Evolutionary conservation across 306 rosid species (phyloP).

Genomic region (Cyamopsis tetragonoloba): DNA sequence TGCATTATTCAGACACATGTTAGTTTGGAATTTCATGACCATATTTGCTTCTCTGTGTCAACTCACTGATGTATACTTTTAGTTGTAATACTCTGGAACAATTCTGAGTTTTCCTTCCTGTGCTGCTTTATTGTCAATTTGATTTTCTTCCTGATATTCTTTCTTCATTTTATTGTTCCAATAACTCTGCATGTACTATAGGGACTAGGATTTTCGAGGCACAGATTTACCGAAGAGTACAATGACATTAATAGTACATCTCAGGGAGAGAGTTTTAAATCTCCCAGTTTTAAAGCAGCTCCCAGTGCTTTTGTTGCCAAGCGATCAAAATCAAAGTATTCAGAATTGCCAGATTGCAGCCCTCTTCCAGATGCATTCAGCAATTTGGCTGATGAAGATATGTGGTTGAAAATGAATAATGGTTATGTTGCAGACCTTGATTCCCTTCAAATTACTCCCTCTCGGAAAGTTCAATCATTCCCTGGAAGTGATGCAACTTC

Average conservation of each 20-base stretch:
- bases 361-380: constrained; percentile 78
- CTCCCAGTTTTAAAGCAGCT: constrained; percentile 69
- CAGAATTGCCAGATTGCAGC: constrained; percentile 56
- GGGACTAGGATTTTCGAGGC: constrained; percentile 52
- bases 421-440: constrained; percentile 84
- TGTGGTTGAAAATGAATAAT: constrained; percentile 89
- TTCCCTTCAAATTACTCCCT: constrained; percentile 73
- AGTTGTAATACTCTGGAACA: no score
- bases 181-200: constrained; percentile 16
- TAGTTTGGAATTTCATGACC: neutral
- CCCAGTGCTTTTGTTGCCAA: constrained; percentile 69
- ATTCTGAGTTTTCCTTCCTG: neutral
- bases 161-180: constrained; percentile 18
- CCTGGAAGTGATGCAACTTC: constrained; percentile 52
- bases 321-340: constrained; percentile 60
- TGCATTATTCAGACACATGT: constrained; percentile 11
- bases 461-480: constrained; percentile 67
- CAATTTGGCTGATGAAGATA: constrained; percentile 84
- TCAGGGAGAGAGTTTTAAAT: constrained; percentile 61
- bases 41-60: constrained; percentile 8
- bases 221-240: constrained; percentile 40
- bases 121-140: neutral
- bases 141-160: constrained; percentile 5
- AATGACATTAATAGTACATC: constrained; percentile 41
- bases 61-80: no score